Conservation (phyloP, 163 green algal species). For the Coccomyxa subellipsoidea region DNA sequence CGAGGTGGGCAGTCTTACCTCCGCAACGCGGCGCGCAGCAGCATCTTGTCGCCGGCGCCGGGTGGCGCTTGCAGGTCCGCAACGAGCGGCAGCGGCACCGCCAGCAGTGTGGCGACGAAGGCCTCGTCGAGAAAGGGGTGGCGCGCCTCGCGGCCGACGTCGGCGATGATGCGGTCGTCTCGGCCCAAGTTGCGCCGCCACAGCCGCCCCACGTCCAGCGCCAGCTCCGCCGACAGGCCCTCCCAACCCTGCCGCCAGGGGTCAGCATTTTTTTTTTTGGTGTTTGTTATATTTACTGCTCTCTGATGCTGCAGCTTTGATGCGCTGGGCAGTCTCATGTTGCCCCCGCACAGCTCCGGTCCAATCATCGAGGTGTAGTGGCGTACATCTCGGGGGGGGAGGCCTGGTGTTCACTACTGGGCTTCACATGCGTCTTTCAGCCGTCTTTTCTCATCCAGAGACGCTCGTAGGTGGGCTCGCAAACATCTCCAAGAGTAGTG, state of each 20-base stretch:
- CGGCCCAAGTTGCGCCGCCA: slow-evolving; percentile 88
- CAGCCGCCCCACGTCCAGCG: slow-evolving; percentile 75
- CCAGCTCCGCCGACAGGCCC: slow-evolving; percentile 61
- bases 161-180: slow-evolving; percentile 83
- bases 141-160: slow-evolving; percentile 47
- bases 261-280: too few species aligned
- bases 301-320: too few species aligned
- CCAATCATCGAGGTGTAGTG: too few species aligned
- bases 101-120: slow-evolving; percentile 61
- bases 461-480: too few species aligned
- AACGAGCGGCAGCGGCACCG: slow-evolving; percentile 43
- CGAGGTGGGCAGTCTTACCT: not conserved
- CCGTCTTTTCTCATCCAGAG: too few species aligned
- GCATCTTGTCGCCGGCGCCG: slow-evolving; percentile 81
- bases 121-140: slow-evolving; percentile 93
- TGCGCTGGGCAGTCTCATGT: too few species aligned
- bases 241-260: slow-evolving; percentile 29
- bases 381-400: too few species aligned
- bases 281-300: too few species aligned
- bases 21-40: slow-evolving; percentile 64
- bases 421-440: too few species aligned
- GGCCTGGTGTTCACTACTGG: too few species aligned
- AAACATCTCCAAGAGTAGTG: too few species aligned
- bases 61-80: slow-evolving; percentile 43
- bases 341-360: too few species aligned